A percentile compares a stretch with the other conserved stretches of the same genome.
These are phyloP conservation scores for Phytophthora hybrid DNA, from an alignment of 352 stramenopile species.

Conservation along the genomic window DNA sequence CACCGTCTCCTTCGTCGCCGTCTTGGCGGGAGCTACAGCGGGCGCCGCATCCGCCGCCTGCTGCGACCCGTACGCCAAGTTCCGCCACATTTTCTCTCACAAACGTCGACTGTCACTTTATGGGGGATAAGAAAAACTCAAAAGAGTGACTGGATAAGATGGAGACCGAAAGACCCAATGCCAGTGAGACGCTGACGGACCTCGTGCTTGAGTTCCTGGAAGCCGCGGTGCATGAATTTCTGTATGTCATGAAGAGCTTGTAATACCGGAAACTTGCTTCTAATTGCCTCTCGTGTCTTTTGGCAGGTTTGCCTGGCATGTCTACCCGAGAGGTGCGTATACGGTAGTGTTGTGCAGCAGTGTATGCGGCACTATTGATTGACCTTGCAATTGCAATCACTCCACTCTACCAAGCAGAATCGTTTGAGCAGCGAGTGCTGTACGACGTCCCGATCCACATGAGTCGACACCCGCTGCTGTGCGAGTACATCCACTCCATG, in stretches of 20 bases:
- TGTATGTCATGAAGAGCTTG: slow-evolving; percentile 47
- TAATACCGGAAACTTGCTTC: not conserved
- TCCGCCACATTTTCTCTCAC: slow-evolving; percentile 57
- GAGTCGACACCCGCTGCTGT: slow-evolving; percentile 72
- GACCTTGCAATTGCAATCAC: not conserved
- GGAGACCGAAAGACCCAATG: slow-evolving; percentile 28
- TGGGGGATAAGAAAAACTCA: not conserved
- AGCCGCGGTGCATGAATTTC: slow-evolving; percentile 75
- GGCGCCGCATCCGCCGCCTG: slow-evolving; percentile 71
- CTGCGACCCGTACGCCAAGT: slow-evolving; percentile 87
- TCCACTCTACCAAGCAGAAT: slow-evolving; percentile 39
- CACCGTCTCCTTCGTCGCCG: slow-evolving; percentile 61
- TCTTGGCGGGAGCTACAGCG: slow-evolving; percentile 65
- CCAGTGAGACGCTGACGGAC: slow-evolving; percentile 52
- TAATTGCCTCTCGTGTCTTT: slow-evolving; percentile 15
- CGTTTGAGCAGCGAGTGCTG: slow-evolving; percentile 68
- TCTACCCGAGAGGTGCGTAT: slow-evolving; percentile 66
- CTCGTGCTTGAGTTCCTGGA: slow-evolving; percentile 84
- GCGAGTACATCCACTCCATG: slow-evolving; percentile 84
- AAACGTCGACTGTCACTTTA: not conserved
- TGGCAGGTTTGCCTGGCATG: slow-evolving; percentile 55
- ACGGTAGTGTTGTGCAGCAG: not conserved
- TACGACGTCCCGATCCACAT: slow-evolving; percentile 87
- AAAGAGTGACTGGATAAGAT: slow-evolving; percentile 15
- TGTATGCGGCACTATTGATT: not conserved